Percentiles rank a stretch among this genome's conserved stretches.
These are phyloP conservation scores for Stagonosporopsis vannaccii DNA, from an alignment of 2,329 filamentous ascomycete species.

Conservation along the genomic window DNA sequence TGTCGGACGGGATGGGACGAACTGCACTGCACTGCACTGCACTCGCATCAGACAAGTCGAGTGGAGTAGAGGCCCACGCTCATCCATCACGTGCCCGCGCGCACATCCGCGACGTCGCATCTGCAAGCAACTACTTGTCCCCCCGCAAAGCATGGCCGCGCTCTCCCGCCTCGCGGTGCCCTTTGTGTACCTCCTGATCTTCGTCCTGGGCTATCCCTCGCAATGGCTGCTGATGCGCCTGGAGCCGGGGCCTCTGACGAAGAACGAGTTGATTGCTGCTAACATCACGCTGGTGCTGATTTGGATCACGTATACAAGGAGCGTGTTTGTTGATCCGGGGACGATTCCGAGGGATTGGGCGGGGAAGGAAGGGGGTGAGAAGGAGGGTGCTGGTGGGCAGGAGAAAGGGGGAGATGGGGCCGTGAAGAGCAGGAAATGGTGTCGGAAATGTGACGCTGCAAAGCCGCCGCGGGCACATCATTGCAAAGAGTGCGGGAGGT, in stretches of 20 bases:
- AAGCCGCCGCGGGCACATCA: constrained; percentile 84
- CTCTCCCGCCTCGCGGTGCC: constrained; percentile 67
- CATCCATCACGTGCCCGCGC: constrained; percentile 39
- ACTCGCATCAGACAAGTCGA: too few relatives aligned
- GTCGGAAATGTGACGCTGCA: constrained; percentile 74
- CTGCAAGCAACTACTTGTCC: neutral
- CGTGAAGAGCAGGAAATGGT: constrained; percentile 65
- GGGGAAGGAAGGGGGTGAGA: constrained; percentile 14
- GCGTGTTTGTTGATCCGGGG: constrained; percentile 67
- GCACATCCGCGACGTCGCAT: constrained; percentile 16
- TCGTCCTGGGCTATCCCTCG: constrained; percentile 74
- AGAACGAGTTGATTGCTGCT: constrained; percentile 66
- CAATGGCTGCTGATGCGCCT: constrained; percentile 71
- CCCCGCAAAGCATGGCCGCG: constrained; percentile 16
- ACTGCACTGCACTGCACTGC: too few relatives aligned
- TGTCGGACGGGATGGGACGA: neutral
- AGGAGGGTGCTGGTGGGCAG: constrained; percentile 1
- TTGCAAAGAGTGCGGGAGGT: constrained; percentile 76
- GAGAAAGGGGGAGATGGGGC: constrained; percentile 10
- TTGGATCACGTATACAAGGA: constrained; percentile 73
- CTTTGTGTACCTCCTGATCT: constrained; percentile 69
- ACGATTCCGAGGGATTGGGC: constrained; percentile 53
- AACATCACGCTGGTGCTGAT: constrained; percentile 70
- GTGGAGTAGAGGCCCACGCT: too few relatives aligned
- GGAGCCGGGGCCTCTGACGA: constrained; percentile 66